Conservation (phyloP, 129 eudicot species). For the Rutidosis leptorrhynchoides region DNA sequence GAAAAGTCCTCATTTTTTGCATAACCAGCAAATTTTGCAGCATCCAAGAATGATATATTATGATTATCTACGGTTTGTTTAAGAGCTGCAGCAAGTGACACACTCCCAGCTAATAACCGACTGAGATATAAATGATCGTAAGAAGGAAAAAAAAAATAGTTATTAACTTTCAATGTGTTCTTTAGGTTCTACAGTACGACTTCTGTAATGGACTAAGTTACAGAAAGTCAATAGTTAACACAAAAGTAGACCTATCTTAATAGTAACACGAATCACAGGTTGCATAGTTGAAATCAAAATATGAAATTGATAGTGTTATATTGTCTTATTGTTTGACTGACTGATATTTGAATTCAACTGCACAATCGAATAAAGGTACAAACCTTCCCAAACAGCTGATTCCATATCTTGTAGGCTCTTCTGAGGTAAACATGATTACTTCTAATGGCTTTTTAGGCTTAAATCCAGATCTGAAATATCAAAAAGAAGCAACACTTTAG, state of each 20-base stretch:
- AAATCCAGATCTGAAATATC: conserved; percentile 63
- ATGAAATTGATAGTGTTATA: no score
- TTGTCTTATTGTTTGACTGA: background rate
- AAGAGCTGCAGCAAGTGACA: conserved; percentile 60
- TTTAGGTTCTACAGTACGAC: background rate
- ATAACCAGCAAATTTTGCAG: conserved; percentile 86
- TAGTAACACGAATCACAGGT: background rate
- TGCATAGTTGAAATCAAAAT: background rate
- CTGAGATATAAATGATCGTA: conserved; percentile 44
- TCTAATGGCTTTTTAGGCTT: conserved; percentile 87
- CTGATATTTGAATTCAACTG: background rate
- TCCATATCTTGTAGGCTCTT: conserved; percentile 97
- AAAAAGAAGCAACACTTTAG: conserved; percentile 4
- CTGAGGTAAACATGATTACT: conserved; percentile 97
- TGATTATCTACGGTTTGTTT: conserved; percentile 63
- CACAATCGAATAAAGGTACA: conserved; percentile 16
- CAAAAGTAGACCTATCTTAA: no score
- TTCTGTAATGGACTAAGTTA: background rate
- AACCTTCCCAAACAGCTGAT: conserved; percentile 98
- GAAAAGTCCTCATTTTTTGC: conserved; percentile 53
- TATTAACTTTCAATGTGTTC: background rate
- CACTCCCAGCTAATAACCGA: conserved; percentile 91
- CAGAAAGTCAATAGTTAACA: no score
- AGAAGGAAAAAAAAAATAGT: background rate
- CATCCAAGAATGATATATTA: conserved; percentile 79